phyloP scores from a whole-genome alignment of 805 yeast genomes.

The Kodamaea leandrae region DNA sequence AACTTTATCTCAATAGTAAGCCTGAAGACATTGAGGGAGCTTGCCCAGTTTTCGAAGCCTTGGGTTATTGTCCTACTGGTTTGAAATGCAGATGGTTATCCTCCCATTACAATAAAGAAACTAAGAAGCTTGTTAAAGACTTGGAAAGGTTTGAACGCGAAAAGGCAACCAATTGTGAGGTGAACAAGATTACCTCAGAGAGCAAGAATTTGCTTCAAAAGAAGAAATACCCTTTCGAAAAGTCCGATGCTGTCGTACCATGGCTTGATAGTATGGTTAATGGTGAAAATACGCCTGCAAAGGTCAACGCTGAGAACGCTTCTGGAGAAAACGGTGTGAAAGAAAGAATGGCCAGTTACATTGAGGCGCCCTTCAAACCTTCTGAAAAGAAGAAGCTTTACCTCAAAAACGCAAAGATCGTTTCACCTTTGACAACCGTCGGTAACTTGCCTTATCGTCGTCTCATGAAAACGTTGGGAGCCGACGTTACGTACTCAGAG shows the following conservation, averaged over 20 bases:
- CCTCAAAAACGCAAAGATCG: conserved; percentile 71
- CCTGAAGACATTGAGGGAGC: conserved; percentile 68
- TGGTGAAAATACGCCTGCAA: no score
- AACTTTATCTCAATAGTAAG: conserved; percentile 60
- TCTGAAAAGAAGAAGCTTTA: conserved; percentile 79
- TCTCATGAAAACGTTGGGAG: conserved; percentile 85
- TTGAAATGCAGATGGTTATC: conserved; percentile 87
- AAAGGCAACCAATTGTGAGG: conserved; percentile 47
- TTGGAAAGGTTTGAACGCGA: conserved; percentile 34
- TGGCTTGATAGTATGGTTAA: conserved; percentile 61
- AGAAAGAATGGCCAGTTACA: conserved; percentile 48
- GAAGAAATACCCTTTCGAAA: conserved; percentile 57
- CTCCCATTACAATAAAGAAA: conserved; percentile 58
- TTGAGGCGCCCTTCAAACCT: conserved; percentile 74
- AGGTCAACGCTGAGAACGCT: conserved; percentile 39
- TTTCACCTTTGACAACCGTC: conserved; percentile 95
- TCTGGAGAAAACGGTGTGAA: conserved; percentile 12
- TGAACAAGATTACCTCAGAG: conserved; percentile 57
- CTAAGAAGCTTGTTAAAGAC: conserved; percentile 45
- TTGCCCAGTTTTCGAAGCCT: conserved; percentile 80
- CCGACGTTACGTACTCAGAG: conserved; percentile 90
- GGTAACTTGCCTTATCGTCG: conserved; percentile 96
- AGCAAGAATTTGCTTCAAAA: conserved; percentile 51
- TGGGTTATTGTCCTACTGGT: conserved; percentile 93
- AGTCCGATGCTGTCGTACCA: conserved; percentile 55